These are phyloP conservation scores for Zalaria obscura DNA, from an alignment of 2,329 filamentous ascomycete genomes.

Conservation along the genomic window DNA sequence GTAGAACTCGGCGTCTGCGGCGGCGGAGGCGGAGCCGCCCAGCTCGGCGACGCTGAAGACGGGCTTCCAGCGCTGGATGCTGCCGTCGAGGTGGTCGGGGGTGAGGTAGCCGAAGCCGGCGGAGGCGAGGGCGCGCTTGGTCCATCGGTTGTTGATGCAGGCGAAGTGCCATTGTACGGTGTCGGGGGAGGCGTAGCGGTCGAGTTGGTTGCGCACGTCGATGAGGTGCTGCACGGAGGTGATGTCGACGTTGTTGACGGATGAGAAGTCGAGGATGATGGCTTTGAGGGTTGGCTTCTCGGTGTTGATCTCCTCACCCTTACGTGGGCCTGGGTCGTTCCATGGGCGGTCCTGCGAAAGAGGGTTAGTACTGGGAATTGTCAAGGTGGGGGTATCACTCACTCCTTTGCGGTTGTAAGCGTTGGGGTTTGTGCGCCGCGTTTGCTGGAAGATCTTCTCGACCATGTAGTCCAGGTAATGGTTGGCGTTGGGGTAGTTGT, in stretches of 20 bases:
- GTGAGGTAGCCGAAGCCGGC: conserved; percentile 82
- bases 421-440: conserved; percentile 60
- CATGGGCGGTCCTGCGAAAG: conserved; percentile 57
- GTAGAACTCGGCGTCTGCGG: conserved; percentile 49
- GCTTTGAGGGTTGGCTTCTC: conserved; percentile 61
- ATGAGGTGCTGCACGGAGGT: conserved; percentile 87
- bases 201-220: conserved; percentile 87
- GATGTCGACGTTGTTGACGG: conserved; percentile 86
- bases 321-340: conserved; percentile 77
- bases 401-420: conserved; percentile 38
- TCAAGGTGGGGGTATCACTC: too few species aligned
- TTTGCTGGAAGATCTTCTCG: conserved; percentile 37
- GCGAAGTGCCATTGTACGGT: conserved; percentile 91
- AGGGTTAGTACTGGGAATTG: too few species aligned
- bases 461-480: conserved; percentile 63
- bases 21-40: conserved; percentile 55
- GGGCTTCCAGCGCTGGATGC: conserved; percentile 69
- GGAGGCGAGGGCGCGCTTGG: conserved; percentile 73
- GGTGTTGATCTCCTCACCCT: conserved; percentile 25
- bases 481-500: conserved; percentile 91
- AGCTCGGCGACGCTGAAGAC: conserved; percentile 89
- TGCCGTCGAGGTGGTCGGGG: conserved; percentile 30
- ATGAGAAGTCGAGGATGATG: conserved; percentile 85
- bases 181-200: conserved; percentile 67
- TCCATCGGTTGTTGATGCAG: conserved; percentile 89